Evolutionary conservation across 257 asterid genomes (phyloP), one percentile per base, ranked within the genome.

Genomic region (Rauvolfia tetraphylla): DNA sequence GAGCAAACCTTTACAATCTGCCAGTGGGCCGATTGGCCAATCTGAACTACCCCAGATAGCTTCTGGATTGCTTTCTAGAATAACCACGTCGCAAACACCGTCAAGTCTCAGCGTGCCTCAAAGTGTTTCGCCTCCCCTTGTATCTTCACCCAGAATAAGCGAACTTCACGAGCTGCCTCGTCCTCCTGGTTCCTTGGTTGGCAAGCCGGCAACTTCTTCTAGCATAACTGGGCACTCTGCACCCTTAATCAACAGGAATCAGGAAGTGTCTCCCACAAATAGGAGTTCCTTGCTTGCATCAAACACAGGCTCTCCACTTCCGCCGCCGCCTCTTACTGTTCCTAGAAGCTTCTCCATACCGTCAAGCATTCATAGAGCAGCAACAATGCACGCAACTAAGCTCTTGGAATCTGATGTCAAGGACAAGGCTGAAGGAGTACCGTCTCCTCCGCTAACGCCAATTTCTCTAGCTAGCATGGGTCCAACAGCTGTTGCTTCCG

Each of bases 91-190:
- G 31, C 90, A 83, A 79, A 83, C 84, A 14, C 84, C 93, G 68
- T 80, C 89, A 31, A 76, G 88, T 31, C 57, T 82, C 42, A 85
- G 78, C 73, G 82, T 82, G 29, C 49, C 96, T 73, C 89, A 75
- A 59, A 91, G 84, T 80, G 90, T 88, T 59, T 85, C 92, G 36
- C 96, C 92, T 81, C 83, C 96, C 38, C 90, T 80, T 75, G 83
- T 77, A 71, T 86, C 98, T 72, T 92, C 98, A 57, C 98, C 98
- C 34, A 91, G 80, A 68, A 85, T 91, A 72, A 92, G 90, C 46
- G 99, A 95, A 88, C 99, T 95, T 73, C 99, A 95, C 69, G 97
- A 92, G 85, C 99, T 95, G 68, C 99, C 99, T 33, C 92, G 95
- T 75, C 99, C 99, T 3, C 99, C 99, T n/a, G 97, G 88, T 78